phyloP scores from a whole-genome alignment of 2,329 filamentous ascomycete genomes.

The Capronia epimyces region DNA sequence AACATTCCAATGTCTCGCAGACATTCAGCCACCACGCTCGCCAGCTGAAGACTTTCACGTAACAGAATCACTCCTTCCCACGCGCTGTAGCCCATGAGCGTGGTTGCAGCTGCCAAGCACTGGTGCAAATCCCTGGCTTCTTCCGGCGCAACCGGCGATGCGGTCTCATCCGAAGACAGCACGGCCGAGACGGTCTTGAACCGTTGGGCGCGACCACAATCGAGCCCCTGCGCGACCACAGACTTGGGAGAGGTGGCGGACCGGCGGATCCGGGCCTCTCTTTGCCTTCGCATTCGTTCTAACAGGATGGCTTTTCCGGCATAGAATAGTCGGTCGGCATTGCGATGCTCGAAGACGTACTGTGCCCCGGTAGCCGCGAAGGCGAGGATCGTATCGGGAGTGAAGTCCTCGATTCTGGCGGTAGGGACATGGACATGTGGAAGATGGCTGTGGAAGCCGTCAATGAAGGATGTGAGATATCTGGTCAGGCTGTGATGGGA shows the following conservation, averaged over 20 bases:
- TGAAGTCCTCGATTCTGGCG: not conserved
- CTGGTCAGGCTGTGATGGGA: not conserved
- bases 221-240: not conserved
- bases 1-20: not conserved
- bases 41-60: not conserved
- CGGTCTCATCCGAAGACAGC: not conserved
- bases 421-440: slow-evolving; percentile 2
- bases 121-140: not conserved
- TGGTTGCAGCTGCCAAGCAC: not conserved
- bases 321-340: not conserved
- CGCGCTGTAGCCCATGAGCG: slow-evolving; percentile 1
- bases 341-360: slow-evolving; percentile 2
- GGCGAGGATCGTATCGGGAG: not conserved
- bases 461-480: not conserved
- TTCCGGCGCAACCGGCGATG: not conserved
- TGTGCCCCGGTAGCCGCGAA: not conserved
- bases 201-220: not conserved
- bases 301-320: not conserved
- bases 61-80: not conserved
- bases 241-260: not conserved
- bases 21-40: not conserved
- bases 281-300: not conserved
- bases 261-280: not conserved
- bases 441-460: slow-evolving; percentile 2
- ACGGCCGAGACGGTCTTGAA: slow-evolving; percentile 1